Conservation (phyloP, 768 basidiomycete genomes). For the Tricholoma sp. region DNA sequence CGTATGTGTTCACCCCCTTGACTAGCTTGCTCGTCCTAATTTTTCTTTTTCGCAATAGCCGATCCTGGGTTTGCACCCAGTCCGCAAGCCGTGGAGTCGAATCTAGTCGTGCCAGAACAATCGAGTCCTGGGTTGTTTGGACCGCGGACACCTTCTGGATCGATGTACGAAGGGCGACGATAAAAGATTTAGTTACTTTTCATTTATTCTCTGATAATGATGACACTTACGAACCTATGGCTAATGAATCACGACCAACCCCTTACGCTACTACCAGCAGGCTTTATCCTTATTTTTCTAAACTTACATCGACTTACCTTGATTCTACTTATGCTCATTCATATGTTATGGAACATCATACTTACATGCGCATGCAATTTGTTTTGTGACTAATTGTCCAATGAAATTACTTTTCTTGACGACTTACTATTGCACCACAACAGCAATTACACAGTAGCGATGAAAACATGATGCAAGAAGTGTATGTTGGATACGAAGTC, state of each 20-base stretch:
- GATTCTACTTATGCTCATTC: neutral
- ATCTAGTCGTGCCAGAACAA: slow-evolving; percentile 53
- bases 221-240: neutral
- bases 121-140: slow-evolving; percentile 72
- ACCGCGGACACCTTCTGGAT: slow-evolving; percentile 58
- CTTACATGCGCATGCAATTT: neutral
- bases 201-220: neutral
- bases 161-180: slow-evolving; percentile 5
- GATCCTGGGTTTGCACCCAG: slow-evolving; percentile 54
- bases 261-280: neutral
- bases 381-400: neutral
- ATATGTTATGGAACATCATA: neutral
- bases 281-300: neutral
- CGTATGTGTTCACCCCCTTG: slow-evolving; percentile 39
- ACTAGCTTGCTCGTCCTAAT: slow-evolving; percentile 3
- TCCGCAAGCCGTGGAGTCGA: slow-evolving; percentile 55
- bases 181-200: neutral
- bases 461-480: neutral
- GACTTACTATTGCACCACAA: too few species aligned
- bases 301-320: neutral
- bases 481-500: neutral
- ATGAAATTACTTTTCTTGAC: too few species aligned
- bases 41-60: slow-evolving; percentile 33
- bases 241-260: neutral
- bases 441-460: too few species aligned